Evolutionary conservation across 176 grass and related monocot genomes (phyloP).

Genomic region (Oryza nivara): DNA sequence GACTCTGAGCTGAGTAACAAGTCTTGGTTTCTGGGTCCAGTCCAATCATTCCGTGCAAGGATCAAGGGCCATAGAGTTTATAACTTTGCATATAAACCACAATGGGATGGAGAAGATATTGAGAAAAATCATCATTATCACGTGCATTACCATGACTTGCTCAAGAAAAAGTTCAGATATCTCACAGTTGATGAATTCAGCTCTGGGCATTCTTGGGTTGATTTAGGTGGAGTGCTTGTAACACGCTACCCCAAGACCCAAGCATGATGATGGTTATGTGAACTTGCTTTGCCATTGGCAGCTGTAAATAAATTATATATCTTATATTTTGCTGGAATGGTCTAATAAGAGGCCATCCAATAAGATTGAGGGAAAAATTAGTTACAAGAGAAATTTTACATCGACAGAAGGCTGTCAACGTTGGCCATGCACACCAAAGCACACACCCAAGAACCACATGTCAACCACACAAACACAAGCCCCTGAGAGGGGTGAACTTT

Average conservation of each 20-base stretch:
- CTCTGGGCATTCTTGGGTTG: not conserved
- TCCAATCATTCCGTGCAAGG: constrained; percentile 1
- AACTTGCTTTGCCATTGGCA: no score
- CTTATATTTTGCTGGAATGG: no score
- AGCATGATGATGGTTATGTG: no score
- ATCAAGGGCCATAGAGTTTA: not conserved
- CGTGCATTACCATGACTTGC: not conserved
- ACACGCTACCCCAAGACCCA: not conserved
- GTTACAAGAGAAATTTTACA: no score
- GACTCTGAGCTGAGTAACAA: not conserved
- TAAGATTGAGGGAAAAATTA: no score
- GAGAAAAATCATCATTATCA: not conserved
- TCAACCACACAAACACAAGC: no score
- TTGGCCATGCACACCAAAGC: no score
- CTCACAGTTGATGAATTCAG: not conserved
- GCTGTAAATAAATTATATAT: no score
- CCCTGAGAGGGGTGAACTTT: no score
- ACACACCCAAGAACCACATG: no score
- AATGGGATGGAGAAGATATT: not conserved
- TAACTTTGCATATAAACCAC: not conserved
- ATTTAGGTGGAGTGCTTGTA: not conserved
- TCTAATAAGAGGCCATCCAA: no score
- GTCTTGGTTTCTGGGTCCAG: not conserved
- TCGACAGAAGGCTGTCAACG: no score
- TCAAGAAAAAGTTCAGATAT: not conserved